Evolutionary conservation across 495 filamentous ascomycete species (phyloP).

Genomic region (Pyrenula aspistea): DNA sequence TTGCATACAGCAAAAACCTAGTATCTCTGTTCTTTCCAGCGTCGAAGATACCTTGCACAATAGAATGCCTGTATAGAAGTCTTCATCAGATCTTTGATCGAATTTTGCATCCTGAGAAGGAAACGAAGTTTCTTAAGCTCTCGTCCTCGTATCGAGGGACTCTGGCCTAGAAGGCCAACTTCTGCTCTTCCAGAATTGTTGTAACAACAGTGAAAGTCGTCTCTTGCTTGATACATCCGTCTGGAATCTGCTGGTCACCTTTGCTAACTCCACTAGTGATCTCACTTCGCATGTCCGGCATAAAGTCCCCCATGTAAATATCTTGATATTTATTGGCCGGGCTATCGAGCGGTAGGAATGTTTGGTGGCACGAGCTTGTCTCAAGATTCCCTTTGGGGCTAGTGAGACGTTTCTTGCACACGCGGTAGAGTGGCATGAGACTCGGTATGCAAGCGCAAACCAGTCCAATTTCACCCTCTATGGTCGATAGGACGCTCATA

Average conservation of each 20-base stretch:
- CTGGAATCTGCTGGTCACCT: neutral
- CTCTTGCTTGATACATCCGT: neutral
- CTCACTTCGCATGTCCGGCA: too few relatives aligned
- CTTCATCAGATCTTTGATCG: neutral
- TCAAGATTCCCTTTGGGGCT: neutral
- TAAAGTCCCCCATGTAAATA: too few relatives aligned
- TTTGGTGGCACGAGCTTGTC: neutral
- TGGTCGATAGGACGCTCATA: neutral
- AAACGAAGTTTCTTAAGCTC: neutral
- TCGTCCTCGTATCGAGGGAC: neutral
- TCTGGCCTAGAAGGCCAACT: neutral
- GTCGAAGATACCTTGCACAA: neutral
- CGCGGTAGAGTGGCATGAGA: neutral
- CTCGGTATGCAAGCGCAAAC: neutral
- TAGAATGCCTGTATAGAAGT: neutral
- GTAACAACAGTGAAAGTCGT: neutral
- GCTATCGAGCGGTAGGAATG: neutral
- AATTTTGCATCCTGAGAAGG: neutral
- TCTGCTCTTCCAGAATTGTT: neutral
- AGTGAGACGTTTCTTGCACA: neutral
- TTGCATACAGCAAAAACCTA: neutral
- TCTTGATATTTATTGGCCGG: neutral
- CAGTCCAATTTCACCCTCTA: neutral
- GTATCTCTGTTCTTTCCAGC: neutral
- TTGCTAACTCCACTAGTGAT: too few relatives aligned